Conservation (phyloP, 495 filamentous ascomycete genomes). For the Neurospora sp. region DNA sequence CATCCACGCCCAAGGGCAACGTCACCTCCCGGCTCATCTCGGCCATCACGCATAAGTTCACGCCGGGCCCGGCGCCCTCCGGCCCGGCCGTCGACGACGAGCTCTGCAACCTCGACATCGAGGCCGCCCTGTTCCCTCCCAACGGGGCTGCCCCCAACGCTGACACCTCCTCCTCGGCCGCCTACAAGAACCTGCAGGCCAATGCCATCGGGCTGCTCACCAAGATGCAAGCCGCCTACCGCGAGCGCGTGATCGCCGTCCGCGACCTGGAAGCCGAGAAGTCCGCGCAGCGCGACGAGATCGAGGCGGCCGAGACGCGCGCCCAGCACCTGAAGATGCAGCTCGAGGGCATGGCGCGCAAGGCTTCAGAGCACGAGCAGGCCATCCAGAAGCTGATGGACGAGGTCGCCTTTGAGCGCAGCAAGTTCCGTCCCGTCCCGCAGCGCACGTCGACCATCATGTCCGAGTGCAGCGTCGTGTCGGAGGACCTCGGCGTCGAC, state of each 20-base stretch:
- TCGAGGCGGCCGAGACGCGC: constrained; percentile 63
- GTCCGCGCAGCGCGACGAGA: constrained; percentile 56
- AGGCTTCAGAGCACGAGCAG: constrained; percentile 53
- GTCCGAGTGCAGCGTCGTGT: constrained; percentile 19
- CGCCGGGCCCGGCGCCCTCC: constrained; percentile 14
- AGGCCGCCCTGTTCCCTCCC: constrained; percentile 45
- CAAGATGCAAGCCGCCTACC: constrained; percentile 63
- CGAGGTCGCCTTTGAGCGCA: constrained; percentile 53
- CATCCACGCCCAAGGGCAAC: constrained; percentile 26
- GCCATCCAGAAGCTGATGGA: constrained; percentile 53
- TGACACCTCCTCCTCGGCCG: constrained; percentile 50
- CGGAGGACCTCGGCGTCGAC: constrained; percentile 45
- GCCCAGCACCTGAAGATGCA: constrained; percentile 58
- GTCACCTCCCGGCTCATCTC: constrained; percentile 35
- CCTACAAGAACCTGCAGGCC: constrained; percentile 58
- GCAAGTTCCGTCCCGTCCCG: neutral
- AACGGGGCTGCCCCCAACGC: constrained; percentile 6
- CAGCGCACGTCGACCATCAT: constrained; percentile 19
- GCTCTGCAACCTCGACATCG: constrained; percentile 54
- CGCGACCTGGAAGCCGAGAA: constrained; percentile 52
- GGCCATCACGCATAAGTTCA: constrained; percentile 31
- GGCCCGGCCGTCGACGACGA: constrained; percentile 40
- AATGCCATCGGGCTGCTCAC: constrained; percentile 57
- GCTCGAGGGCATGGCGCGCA: constrained; percentile 65
- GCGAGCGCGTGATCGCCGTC: constrained; percentile 47